phyloP scores from a whole-genome alignment of 2,329 filamentous ascomycete genomes.

The Elsinoe batatas region DNA sequence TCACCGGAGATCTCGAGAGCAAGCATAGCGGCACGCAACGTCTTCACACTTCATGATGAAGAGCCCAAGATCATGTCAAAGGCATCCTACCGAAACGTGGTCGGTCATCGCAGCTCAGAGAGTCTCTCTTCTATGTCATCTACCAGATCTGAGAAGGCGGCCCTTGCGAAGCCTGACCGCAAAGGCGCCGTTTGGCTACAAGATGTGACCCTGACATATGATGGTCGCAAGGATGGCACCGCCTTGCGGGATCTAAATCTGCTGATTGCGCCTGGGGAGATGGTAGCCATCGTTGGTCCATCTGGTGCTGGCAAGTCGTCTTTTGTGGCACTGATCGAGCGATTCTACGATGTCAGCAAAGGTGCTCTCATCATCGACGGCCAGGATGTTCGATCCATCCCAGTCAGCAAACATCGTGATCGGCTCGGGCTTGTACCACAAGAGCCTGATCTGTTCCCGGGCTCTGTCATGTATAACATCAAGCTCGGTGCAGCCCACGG shows the following conservation, averaged over 20 bases:
- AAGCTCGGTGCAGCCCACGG: conserved; percentile 27
- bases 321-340: conserved; percentile 37
- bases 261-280: conserved; percentile 41
- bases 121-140: neutral
- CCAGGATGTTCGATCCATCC: conserved; percentile 30
- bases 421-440: conserved; percentile 36
- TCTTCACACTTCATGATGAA: conserved; percentile 34
- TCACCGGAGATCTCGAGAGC: conserved; percentile 37
- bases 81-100: conserved; percentile 7
- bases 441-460: conserved; percentile 37
- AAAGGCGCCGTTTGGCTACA: conserved; percentile 24
- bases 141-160: neutral
- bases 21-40: conserved; percentile 35
- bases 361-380: conserved; percentile 34
- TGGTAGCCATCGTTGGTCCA: conserved; percentile 39
- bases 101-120: conserved; percentile 4
- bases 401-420: conserved; percentile 30
- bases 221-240: conserved; percentile 26
- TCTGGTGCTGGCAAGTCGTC: conserved; percentile 39
- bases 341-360: conserved; percentile 35
- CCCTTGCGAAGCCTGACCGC: neutral
- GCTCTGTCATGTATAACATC: conserved; percentile 36
- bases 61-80: conserved; percentile 30
- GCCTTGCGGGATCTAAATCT: conserved; percentile 42
- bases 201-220: conserved; percentile 32